phyloP scores from a whole-genome alignment of 768 basidiomycete species.

The Xanthoconium purpureum region DNA sequence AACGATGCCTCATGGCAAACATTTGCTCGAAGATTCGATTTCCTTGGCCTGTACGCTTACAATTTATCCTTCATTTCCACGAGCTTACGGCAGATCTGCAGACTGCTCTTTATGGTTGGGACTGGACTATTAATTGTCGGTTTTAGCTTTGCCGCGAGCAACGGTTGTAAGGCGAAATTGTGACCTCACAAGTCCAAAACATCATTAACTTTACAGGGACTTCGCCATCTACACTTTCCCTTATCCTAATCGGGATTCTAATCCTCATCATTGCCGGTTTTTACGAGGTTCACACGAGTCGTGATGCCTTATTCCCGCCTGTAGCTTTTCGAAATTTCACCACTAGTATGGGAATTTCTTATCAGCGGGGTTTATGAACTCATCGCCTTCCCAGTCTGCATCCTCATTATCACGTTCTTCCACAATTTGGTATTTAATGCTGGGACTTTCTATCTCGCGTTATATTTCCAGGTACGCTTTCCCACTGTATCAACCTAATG shows the following conservation, averaged over 20 bases:
- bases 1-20: conserved; percentile 53
- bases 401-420: conserved; percentile 69
- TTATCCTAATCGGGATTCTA: conserved; percentile 54
- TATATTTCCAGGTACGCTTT: conserved; percentile 70
- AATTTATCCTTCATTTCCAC: conserved; percentile 12
- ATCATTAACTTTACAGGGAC: conserved; percentile 48
- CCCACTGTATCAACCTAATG: not conserved
- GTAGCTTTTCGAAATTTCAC: conserved; percentile 57
- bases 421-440: conserved; percentile 83
- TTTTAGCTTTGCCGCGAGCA: conserved; percentile 69
- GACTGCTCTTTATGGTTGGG: conserved; percentile 70
- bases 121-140: conserved; percentile 75
- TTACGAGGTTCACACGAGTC: conserved; percentile 64
- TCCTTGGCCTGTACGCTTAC: conserved; percentile 66
- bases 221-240: conserved; percentile 54
- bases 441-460: conserved; percentile 81
- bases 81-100: conserved; percentile 33
- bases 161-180: conserved; percentile 55
- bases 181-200: not conserved
- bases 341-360: conserved; percentile 44
- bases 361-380: conserved; percentile 9
- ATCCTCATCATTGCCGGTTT: conserved; percentile 57
- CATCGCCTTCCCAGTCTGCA: conserved; percentile 44
- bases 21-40: conserved; percentile 64
- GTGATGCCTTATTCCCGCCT: conserved; percentile 71